Base-by-base conservation (phyloP, 2,329 filamentous ascomycete genomes). In the Ophiostoma himal-ulmi region DNA sequence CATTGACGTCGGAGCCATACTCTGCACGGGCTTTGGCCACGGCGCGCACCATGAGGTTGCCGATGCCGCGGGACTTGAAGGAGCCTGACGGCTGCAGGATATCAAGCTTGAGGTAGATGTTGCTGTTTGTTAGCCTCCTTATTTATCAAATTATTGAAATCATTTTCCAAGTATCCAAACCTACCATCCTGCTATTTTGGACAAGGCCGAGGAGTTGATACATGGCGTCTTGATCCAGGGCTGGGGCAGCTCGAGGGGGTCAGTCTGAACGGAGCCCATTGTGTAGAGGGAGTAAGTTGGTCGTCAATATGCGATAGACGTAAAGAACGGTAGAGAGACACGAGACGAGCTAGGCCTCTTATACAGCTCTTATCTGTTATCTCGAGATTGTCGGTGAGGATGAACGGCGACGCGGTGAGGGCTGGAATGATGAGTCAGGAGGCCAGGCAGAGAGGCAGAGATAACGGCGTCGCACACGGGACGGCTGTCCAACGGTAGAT, bases 41-140 rank as follows among this genome's bases (percentile, higher is more conserved):
- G 78, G 79, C 81, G 73, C 83, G 81, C 69, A 88, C 83, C 77
- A 92, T 87, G 76, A 90, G 86, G 79, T 91, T 86, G 75, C 91
- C 91, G 74, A 94, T 88, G 70, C 90, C 91, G 75, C 87, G 85
- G 62, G 91, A 93, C 79, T 95, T 94, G 87, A 95, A 96, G 20
- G 91, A 93, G 73, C 91, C 91, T 8, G 89, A 90, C 8, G 92
- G 92, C 78, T 96, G 92, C 71, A 92, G 83, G 76, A 89, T 91
- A 75, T 95, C 92, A 71, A 94, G 86, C 79, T 95, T 95, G 76
- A 95, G 87, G 78, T 90, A 92, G 80, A 95, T 86, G 81, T 90
- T 88, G 82, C 91, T 83, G 34, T 3, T 37, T 65, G 69, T 41
- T 34, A 60, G 69, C 20, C 22, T 8, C 36, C 57, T 37, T 37